Evolutionary conservation across 768 basidiomycete genomes (phyloP), one percentile per base, ranked within the genome.

Genomic region (Mycena polygramma): DNA sequence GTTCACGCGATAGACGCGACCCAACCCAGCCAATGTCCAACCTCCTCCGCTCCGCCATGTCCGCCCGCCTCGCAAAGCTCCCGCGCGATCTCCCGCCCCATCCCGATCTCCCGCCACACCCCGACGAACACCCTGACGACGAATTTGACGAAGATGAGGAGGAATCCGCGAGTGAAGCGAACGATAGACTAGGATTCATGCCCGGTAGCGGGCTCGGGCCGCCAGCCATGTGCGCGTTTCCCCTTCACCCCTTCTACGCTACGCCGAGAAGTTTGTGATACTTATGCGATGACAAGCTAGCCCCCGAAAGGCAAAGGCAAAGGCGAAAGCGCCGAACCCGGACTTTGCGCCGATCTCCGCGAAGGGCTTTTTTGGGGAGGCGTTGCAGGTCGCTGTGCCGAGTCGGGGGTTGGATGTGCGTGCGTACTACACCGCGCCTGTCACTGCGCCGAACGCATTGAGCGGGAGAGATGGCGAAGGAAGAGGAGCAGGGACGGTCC

Each of bases 281-380:
- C n/a, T n/a, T 75, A 77, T 73, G 71, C 75, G 53, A 7, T 39
- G 39, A 7, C 13, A 39, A 39, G 39, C 11, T 11, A 58, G 54
- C 39, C 37, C 68, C 71, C 52, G n/a, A n/a, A n/a, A n/a, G n/a
- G n/a, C n/a, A n/a, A n/a, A n/a, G n/a, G n/a, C n/a, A n/a, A n/a
- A 77, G 74, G 41, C 79, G 69, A 81, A 77, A 57, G 54, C 75
- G 5, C 88, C 90, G 0, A 92, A 91, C 75, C 86, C 91, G 0
- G 86, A 86, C n/a, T 91, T 89, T 72, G 75, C 90, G 0, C 95
- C 97, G 0, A 87, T 98, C 60, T 96, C 93, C 46, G 94, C 94
- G 0, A 81, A 88, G 19, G 84, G 83, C 1, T 97, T 88, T 83
- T 98, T 98, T 77, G 80, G 84, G 0, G 89, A 94, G 71, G 97